Percentiles rank a stretch among this genome's conserved stretches.
Conservation (phyloP, 1,139 yeast genomes). For the Tardiomyces digboiensis region DNA sequence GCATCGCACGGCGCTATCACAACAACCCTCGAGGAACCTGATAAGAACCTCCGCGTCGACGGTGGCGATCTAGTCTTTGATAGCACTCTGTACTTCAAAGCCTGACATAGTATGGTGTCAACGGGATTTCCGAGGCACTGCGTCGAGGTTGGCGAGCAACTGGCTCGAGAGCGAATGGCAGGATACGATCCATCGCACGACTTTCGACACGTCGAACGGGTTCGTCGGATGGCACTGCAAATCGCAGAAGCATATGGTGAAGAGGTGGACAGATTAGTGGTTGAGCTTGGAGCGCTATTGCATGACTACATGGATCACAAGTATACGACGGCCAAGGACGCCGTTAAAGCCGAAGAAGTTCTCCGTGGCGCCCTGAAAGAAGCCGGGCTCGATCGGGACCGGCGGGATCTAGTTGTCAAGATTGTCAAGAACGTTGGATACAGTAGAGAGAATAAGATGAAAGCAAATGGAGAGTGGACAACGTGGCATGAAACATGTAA, state of each 20-base stretch:
- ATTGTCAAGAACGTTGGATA: slow-evolving; percentile 24
- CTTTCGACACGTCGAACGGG: slow-evolving; percentile 23
- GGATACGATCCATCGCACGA: slow-evolving; percentile 26
- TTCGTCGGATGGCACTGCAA: slow-evolving; percentile 19
- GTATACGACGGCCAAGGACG: slow-evolving; percentile 12
- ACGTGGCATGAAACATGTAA: slow-evolving; percentile 14
- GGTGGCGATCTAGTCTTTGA: too few species aligned
- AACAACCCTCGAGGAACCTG: too few species aligned
- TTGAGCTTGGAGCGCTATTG: slow-evolving; percentile 28
- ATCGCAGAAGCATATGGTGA: slow-evolving; percentile 12
- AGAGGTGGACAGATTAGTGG: slow-evolving; percentile 19
- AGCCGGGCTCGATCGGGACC: slow-evolving; percentile 14
- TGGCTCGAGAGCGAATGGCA: slow-evolving; percentile 18
- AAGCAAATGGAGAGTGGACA: slow-evolving; percentile 18
- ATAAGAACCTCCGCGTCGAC: too few species aligned
- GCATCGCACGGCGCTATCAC: too few species aligned
- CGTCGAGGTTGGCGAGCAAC: slow-evolving; percentile 26
- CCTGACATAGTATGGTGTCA: too few species aligned
- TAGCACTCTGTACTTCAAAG: too few species aligned
- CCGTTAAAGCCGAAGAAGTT: slow-evolving; percentile 4
- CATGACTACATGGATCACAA: slow-evolving; percentile 31
- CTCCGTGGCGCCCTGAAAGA: slow-evolving; percentile 3
- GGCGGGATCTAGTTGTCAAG: slow-evolving; percentile 15
- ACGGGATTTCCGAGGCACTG: not conserved
- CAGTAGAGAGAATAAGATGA: slow-evolving; percentile 21